Evolutionary conservation across 495 filamentous ascomycete species (phyloP).

Genomic region (Staphylotrichum longicolle): DNA sequence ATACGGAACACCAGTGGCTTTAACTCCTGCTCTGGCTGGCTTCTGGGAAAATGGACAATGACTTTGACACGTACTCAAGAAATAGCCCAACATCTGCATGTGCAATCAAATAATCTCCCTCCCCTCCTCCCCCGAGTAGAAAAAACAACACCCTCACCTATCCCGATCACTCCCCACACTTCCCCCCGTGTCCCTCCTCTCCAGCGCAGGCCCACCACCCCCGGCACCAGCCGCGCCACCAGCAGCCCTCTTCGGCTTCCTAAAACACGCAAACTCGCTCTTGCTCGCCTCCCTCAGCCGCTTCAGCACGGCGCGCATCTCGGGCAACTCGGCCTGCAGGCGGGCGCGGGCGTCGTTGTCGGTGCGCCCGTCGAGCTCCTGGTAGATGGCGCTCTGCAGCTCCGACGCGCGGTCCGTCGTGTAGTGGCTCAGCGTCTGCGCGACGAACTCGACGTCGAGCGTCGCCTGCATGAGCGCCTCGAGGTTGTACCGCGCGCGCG

Average conservation of each 20-base stretch:
- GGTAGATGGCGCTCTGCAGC: constrained; percentile 82
- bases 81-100: neutral
- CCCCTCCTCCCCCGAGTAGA: no score
- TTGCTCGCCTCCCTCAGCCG: constrained; percentile 75
- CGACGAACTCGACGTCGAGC: constrained; percentile 93
- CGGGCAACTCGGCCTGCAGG: constrained; percentile 81
- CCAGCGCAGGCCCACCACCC: neutral
- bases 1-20: neutral
- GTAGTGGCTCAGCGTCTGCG: constrained; percentile 85
- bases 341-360: constrained; percentile 75
- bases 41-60: neutral
- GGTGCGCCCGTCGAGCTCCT: constrained; percentile 80
- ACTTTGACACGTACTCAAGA: neutral
- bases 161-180: constrained; percentile 19
- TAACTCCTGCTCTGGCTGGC: neutral
- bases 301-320: constrained; percentile 84
- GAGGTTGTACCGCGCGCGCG: constrained; percentile 66
- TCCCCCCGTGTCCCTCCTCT: constrained; percentile 30
- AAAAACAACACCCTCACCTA: neutral
- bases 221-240: constrained; percentile 8
- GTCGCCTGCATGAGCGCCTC: constrained; percentile 93
- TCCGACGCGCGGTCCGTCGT: constrained; percentile 77
- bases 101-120: no score
- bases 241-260: constrained; percentile 44
- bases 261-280: constrained; percentile 82